phyloP scores from a whole-genome alignment of 495 filamentous ascomycete species.

The Hypoxylon lienhwacheense region DNA sequence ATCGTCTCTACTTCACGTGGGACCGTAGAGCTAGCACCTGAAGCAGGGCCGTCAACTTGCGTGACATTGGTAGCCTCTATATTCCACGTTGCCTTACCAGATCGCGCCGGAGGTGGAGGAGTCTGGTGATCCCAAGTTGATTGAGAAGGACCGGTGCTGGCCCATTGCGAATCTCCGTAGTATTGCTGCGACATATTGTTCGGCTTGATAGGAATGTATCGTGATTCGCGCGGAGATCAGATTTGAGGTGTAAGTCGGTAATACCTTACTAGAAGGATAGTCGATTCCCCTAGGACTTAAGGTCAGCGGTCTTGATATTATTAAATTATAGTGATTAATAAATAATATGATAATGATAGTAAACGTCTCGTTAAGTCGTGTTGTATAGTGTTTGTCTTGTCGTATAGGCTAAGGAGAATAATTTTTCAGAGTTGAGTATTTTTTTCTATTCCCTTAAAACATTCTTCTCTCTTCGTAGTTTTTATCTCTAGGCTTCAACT shows the following conservation, averaged over 20 bases:
- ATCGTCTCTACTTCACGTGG: conserved; percentile 70
- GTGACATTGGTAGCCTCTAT: conserved; percentile 20
- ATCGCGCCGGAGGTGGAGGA: conserved; percentile 81
- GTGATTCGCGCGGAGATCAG: background rate
- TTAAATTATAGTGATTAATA: background rate
- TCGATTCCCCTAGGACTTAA: conserved; percentile 6
- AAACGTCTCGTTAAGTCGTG: too few species aligned
- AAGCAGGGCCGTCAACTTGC: conserved; percentile 40
- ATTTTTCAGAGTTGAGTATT: too few species aligned
- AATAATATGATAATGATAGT: background rate
- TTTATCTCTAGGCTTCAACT: background rate
- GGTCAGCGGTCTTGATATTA: conserved; percentile 17
- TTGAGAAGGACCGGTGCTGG: conserved; percentile 59
- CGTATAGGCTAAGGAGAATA: too few species aligned
- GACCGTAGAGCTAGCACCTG: conserved; percentile 76
- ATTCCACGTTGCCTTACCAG: conserved; percentile 58
- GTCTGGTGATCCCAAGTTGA: conserved; percentile 78
- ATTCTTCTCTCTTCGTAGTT: background rate
- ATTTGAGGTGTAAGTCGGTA: background rate
- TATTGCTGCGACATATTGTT: conserved; percentile 52
- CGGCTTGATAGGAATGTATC: background rate
- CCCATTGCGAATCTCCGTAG: conserved; percentile 86
- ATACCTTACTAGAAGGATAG: conserved; percentile 2
- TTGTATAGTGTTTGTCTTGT: too few species aligned
- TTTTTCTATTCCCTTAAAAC: background rate